phyloP scores from a whole-genome alignment of 176 grass and related monocot species.

The Carex myosuroides region DNA sequence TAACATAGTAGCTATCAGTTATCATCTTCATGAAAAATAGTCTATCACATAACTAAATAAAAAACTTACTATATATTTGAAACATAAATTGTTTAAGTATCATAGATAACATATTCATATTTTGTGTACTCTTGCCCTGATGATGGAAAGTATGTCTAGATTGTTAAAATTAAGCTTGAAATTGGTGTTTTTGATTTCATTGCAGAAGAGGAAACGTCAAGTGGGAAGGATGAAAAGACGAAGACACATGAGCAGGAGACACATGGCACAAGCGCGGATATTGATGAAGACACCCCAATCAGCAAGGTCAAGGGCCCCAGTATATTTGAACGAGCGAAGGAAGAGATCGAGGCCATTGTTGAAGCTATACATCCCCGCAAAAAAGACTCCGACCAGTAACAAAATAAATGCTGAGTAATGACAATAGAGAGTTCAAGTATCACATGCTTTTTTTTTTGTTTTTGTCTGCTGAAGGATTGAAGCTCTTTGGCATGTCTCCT shows the following conservation, averaged over 20 bases:
- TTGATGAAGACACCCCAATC: conserved; percentile 43
- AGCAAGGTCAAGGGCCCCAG: conserved; percentile 58
- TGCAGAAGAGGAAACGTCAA: not conserved
- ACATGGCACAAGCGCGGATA: conserved; percentile 55
- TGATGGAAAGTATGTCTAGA: not conserved
- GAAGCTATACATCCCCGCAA: conserved; percentile 51
- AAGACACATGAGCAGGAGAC: conserved; percentile 42
- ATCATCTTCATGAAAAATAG: not conserved
- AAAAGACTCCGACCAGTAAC: conserved; percentile 14
- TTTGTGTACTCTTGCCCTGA: not conserved
- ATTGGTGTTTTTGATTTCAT: not conserved
- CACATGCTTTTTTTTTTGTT: not conserved
- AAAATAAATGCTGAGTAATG: not conserved
- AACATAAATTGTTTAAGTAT: not conserved
- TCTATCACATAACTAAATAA: not conserved
- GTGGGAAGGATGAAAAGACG: conserved; percentile 24
- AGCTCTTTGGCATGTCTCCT: not conserved
- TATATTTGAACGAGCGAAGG: conserved; percentile 69
- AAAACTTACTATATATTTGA: not conserved
- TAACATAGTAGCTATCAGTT: not conserved
- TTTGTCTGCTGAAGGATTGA: not conserved
- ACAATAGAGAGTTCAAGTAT: not conserved
- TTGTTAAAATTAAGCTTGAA: not conserved
- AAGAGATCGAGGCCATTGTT: conserved; percentile 72
- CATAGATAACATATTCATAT: not conserved